Base-by-base conservation (phyloP, 176 grass and related monocot genomes). In the Cenchrus americanus region DNA sequence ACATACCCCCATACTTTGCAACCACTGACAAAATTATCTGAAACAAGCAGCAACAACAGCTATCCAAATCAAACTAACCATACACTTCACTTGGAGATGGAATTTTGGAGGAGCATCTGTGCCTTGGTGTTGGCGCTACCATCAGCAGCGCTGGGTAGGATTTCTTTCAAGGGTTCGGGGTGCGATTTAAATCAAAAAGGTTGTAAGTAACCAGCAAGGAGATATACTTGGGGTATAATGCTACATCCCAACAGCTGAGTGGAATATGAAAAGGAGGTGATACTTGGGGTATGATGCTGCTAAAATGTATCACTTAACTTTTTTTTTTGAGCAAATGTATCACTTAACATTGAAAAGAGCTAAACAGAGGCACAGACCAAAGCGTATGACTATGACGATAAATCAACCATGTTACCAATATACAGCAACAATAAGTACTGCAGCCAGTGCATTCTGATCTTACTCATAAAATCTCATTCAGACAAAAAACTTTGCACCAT, bases 401-500 rank as follows among this genome's bases (percentile, higher is more conserved):
- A 50, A 18, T 10, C 34, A 27, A 81, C 27, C n/a, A 59, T 44
- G 51, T 12, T 15, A 26, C 37, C 63, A 23, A 23, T 40, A 54
- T 30, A 37, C 70, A 51, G 55, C 5, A 66, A 41, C 19, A 26
- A 32, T 5, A 46, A 18, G 17, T 64, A 69, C 26, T 15, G 5
- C 3, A 13, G 64, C 27, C n/a, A 46, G 34, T 61, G 66, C 53
- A 85, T 61, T 60, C 40, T 13, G 17, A 5, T 58, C 41, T 58
- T 5, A 78, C 19, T 37, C 63, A 62, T 49, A 14, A 23, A 21
- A 69, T 15, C 55, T 34, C 53, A 78, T 50, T 78, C 66, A 71
- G 75, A 79, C 22, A 62, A 78, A 78, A 69, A 37, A 23, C 40
- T 11, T 69, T n/a, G 10, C 43, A 64, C 17, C 46, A 21, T 23